phyloP scores from a whole-genome alignment of 2,329 filamentous ascomycete genomes.

The Aspergillus glaucus region DNA sequence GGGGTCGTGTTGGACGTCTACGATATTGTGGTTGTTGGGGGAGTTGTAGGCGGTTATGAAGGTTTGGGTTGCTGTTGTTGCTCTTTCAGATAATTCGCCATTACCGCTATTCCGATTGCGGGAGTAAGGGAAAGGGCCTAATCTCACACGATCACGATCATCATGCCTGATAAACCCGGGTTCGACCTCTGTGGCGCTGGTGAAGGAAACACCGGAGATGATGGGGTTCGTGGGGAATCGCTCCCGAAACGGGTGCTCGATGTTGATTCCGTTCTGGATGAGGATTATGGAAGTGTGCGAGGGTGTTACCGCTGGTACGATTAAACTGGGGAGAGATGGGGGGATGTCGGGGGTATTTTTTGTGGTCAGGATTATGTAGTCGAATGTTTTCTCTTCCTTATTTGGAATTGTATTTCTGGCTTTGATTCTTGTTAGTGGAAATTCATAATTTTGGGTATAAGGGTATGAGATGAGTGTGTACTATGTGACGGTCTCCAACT shows the following conservation, averaged over 20 bases:
- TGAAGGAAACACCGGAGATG: constrained; percentile 49
- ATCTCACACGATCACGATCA: constrained; percentile 44
- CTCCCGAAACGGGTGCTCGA: constrained; percentile 49
- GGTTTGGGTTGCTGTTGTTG: constrained; percentile 25
- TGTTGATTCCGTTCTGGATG: constrained; percentile 59
- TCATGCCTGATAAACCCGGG: constrained; percentile 49
- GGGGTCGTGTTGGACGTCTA: constrained; percentile 23
- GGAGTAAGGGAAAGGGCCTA: constrained; percentile 44
- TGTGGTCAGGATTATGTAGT: constrained; percentile 55
- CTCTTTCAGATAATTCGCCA: background rate
- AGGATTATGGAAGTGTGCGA: constrained; percentile 50
- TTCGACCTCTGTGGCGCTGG: constrained; percentile 46
- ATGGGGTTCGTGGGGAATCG: constrained; percentile 49
- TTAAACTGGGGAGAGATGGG: constrained; percentile 44
- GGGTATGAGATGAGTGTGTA: background rate
- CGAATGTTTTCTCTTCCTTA: constrained; percentile 30
- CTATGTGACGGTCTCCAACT: constrained; percentile 44
- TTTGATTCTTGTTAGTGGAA: constrained; percentile 11
- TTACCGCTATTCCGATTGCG: background rate
- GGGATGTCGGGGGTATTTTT: constrained; percentile 54
- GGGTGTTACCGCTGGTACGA: constrained; percentile 47
- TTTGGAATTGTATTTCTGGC: constrained; percentile 46
- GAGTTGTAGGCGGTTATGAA: constrained; percentile 47
- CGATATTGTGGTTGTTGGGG: constrained; percentile 44
- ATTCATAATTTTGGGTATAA: background rate